A percentile compares a stretch with the other conserved stretches of the same genome.
phyloP scores from a whole-genome alignment of 2,329 filamentous ascomycete species.

The Sporothrix variecibatus region DNA sequence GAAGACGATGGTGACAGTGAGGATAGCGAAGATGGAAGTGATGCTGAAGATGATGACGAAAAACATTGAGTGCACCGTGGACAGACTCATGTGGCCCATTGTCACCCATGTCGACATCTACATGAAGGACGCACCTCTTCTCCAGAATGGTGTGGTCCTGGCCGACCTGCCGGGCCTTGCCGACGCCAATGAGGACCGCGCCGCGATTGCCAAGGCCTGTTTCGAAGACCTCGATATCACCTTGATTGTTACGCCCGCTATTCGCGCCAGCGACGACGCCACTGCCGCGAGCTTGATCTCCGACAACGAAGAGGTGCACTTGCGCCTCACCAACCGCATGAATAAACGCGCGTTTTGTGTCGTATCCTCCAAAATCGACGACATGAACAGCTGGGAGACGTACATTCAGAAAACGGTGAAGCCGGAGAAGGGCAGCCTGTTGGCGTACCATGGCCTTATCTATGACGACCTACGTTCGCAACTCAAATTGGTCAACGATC shows the following conservation, averaged over 20 bases:
- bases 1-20: background rate
- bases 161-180: constrained; percentile 57
- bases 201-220: constrained; percentile 31
- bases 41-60: background rate
- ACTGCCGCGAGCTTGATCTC: constrained; percentile 33
- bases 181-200: constrained; percentile 41
- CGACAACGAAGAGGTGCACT: constrained; percentile 34
- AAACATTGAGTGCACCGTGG: background rate
- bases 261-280: constrained; percentile 36
- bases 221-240: constrained; percentile 34
- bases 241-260: constrained; percentile 35
- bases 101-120: constrained; percentile 45
- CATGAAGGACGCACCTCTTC: constrained; percentile 44
- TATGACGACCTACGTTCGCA: background rate
- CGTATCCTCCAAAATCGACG: constrained; percentile 38
- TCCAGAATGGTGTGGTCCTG: constrained; percentile 52
- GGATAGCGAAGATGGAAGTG: background rate
- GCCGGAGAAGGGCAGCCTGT: background rate
- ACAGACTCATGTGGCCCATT: constrained; percentile 39
- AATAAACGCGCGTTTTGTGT: constrained; percentile 34
- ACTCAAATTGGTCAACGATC: background rate
- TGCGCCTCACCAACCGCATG: constrained; percentile 37
- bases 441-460: background rate
- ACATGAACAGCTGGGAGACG: constrained; percentile 31
- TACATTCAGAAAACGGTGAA: background rate